Evolutionary conservation across 495 filamentous ascomycete species (phyloP), one percentile per base, ranked within the genome.

Genomic region (Penicillium arizonense): DNA sequence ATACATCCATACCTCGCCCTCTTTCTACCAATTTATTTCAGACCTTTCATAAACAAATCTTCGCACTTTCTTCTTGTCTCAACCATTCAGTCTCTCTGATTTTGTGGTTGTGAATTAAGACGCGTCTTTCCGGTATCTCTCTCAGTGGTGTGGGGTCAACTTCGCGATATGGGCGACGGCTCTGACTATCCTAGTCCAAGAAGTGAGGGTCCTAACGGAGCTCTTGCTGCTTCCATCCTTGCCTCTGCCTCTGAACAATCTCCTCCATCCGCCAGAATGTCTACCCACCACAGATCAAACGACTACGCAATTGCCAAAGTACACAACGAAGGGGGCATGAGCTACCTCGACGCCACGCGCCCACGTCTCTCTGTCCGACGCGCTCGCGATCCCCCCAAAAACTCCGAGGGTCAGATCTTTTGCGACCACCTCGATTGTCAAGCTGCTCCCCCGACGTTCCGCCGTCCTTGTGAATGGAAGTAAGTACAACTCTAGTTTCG

Each of bases 401-500:
- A 90, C 62, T 46, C 68, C 2, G 75, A 88, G n/a, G 84, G 85
- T 10, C 82, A 87, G 56, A 90, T 84, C 53, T 76, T 79, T 30
- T 96, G 91, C 69, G 79, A 79, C 16, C 83, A 82, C 51, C 67
- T 72, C 3, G 81, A 82, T 18, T 90, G 87, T 54, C 71, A 66
- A 23, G 70, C 80, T 20, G 68, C 73, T 2, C 67, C 77, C 23
- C 80, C 79, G 13, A 82, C 76, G 5, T 96, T 96, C 60, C 73
- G 81, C 33, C 82, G 91, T 53, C 91, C 88, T 52, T 96, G 91
- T 69, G 91, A 96, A 77, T 96, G 89, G 89, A 90, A 82, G 90
- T 93, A 75, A 83, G 90, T 79, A 55, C 34, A 39, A 35, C 21
- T 7, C 24, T 20, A n/a, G 34, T 50, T 18, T 20, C n/a, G 23